Conservation (phyloP, 306 rosid genomes). For the Cajanus cajan region DNA sequence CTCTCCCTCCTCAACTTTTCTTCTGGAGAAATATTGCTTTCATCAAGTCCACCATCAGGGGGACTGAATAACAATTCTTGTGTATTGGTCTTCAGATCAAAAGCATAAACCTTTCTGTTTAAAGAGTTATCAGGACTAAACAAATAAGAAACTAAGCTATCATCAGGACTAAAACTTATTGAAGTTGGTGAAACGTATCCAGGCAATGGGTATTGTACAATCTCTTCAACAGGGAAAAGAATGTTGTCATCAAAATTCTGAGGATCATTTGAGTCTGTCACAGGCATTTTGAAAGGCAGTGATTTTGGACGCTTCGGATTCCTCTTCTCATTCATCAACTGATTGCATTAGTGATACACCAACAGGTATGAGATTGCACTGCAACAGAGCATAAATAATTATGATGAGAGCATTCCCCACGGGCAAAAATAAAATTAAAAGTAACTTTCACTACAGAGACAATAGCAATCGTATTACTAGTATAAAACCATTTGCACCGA, state of each 20-base stretch:
- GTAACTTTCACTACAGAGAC: not conserved
- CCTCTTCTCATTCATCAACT: slow-evolving; percentile 63
- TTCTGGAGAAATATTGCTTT: slow-evolving; percentile 80
- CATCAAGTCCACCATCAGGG: slow-evolving; percentile 89
- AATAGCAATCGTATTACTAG: not conserved
- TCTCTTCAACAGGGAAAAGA: slow-evolving; percentile 80
- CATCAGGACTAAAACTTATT: slow-evolving; percentile 83
- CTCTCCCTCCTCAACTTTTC: slow-evolving; percentile 97
- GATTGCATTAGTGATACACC: slow-evolving; percentile 68
- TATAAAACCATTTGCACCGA: not conserved
- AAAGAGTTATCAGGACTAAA: slow-evolving; percentile 79
- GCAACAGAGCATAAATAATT: slow-evolving; percentile 29
- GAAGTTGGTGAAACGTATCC: slow-evolving; percentile 80
- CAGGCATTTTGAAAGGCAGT: slow-evolving; percentile 58
- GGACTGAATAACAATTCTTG: slow-evolving; percentile 79
- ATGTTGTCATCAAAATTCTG: slow-evolving; percentile 53
- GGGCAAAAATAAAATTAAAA: not conserved
- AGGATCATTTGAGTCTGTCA: slow-evolving; percentile 54
- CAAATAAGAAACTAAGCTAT: slow-evolving; percentile 61
- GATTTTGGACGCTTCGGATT: slow-evolving; percentile 68
- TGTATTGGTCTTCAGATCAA: slow-evolving; percentile 53
- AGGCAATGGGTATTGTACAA: slow-evolving; percentile 88
- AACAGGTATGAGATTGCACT: slow-evolving; percentile 32
- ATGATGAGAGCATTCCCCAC: slow-evolving; percentile 16
- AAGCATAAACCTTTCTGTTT: slow-evolving; percentile 69